These are phyloP conservation scores for Saccharomyces hybrid DNA, from an alignment of 1,139 yeast species.

Conservation along the genomic window DNA sequence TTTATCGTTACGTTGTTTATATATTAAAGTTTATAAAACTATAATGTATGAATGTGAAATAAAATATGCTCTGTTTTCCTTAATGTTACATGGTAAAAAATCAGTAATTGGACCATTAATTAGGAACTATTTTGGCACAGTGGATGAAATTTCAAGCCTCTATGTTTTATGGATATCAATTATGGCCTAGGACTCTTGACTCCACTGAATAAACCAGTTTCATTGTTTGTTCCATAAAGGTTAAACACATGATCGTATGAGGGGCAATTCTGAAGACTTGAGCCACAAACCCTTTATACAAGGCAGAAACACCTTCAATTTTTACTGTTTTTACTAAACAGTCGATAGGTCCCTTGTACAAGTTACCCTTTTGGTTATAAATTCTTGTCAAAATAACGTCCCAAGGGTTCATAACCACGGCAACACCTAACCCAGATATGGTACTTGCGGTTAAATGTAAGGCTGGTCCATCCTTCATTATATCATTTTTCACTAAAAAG, in stretches of 20 bases:
- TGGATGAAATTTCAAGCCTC: neutral
- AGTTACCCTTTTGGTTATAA: constrained; percentile 86
- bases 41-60: neutral
- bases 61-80: neutral
- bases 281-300: constrained; percentile 92
- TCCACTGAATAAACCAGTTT: constrained; percentile 45
- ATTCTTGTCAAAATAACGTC: constrained; percentile 91
- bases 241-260: constrained; percentile 82
- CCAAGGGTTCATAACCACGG: constrained; percentile 94
- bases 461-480: constrained; percentile 55
- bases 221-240: constrained; percentile 94
- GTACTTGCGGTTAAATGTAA: constrained; percentile 72
- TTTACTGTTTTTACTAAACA: constrained; percentile 75
- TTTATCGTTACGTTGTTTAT: neutral
- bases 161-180: constrained; percentile 2
- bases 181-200: constrained; percentile 24
- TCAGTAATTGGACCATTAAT: neutral
- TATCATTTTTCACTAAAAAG: constrained; percentile 39
- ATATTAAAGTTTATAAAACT: neutral
- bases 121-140: neutral
- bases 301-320: constrained; percentile 78
- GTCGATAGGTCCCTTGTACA: constrained; percentile 80
- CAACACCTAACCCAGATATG: constrained; percentile 83
- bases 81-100: neutral
- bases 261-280: constrained; percentile 90